Conservation (phyloP, 1,284 basidiomycete genomes). For the Paramarasmius palmivorus region DNA sequence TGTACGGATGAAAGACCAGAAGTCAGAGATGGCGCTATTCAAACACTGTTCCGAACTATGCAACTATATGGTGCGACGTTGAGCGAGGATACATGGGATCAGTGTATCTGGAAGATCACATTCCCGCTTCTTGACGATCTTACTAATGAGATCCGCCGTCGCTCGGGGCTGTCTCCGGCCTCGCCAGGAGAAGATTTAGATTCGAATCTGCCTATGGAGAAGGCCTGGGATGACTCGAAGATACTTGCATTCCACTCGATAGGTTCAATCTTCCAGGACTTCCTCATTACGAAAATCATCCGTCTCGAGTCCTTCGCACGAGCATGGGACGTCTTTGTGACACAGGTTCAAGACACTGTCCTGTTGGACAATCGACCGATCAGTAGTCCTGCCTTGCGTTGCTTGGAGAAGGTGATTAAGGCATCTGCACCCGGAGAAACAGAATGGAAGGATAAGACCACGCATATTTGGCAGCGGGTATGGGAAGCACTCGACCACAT, state of each 20-base stretch:
- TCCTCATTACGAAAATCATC: slow-evolving; percentile 74
- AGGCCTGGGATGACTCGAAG: slow-evolving; percentile 86
- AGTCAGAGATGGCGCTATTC: slow-evolving; percentile 90
- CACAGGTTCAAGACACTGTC: slow-evolving; percentile 69
- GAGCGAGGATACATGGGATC: slow-evolving; percentile 80
- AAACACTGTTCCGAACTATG: slow-evolving; percentile 92
- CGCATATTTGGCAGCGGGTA: slow-evolving; percentile 55
- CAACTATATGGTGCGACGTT: slow-evolving; percentile 90
- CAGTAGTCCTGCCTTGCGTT: slow-evolving; percentile 79
- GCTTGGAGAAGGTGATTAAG: slow-evolving; percentile 77
- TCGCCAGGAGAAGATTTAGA: background rate
- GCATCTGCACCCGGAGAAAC: slow-evolving; percentile 45
- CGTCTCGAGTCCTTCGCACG: slow-evolving; percentile 66
- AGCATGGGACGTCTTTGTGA: slow-evolving; percentile 75
- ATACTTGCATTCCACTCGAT: slow-evolving; percentile 84
- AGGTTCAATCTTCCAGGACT: slow-evolving; percentile 82
- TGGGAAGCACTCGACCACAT: slow-evolving; percentile 77
- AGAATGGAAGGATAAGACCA: slow-evolving; percentile 42
- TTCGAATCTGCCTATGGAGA: slow-evolving; percentile 22
- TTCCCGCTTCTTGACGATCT: slow-evolving; percentile 86
- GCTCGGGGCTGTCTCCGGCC: slow-evolving; percentile 13
- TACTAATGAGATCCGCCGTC: slow-evolving; percentile 53
- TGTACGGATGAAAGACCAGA: slow-evolving; percentile 84
- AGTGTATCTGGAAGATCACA: slow-evolving; percentile 85
- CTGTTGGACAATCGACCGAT: slow-evolving; percentile 67